These are phyloP conservation scores for Umbellularia californica DNA, from an alignment of 164 flowering plant genomes.

Conservation along the genomic window DNA sequence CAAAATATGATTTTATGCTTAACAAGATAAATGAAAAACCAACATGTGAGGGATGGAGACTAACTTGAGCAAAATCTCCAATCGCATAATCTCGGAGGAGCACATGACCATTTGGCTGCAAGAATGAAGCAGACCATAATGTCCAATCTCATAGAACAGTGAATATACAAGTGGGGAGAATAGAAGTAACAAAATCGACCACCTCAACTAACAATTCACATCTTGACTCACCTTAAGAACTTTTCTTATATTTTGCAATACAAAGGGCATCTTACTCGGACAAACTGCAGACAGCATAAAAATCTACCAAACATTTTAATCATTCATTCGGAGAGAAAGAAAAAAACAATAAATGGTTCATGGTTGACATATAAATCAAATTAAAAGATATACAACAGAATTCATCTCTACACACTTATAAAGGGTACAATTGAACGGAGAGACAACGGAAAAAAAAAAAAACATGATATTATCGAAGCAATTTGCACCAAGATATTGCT, in stretches of 20 bases:
- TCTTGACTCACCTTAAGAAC: constrained; percentile 57
- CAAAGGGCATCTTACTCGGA: constrained; percentile 83
- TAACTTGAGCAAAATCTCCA: constrained; percentile 97
- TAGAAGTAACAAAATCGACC: not conserved
- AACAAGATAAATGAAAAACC: not conserved
- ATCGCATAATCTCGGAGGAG: constrained; percentile 87
- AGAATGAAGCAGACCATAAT: not conserved
- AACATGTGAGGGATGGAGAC: constrained; percentile 2
- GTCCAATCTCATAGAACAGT: not conserved
- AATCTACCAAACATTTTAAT: constrained; percentile 37
- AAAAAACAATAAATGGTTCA: not conserved
- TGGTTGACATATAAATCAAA: not conserved
- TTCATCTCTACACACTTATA: too few relatives aligned
- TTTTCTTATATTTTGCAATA: constrained; percentile 66
- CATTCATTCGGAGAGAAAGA: not conserved
- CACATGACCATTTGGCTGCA: constrained; percentile 82
- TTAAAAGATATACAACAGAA: not conserved
- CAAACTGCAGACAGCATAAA: constrained; percentile 92
- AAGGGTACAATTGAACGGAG: too few relatives aligned
- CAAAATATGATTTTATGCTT: too few relatives aligned
- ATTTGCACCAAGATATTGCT: too few relatives aligned
- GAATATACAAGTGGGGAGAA: not conserved
- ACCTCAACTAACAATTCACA: not conserved
- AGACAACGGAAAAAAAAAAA: too few relatives aligned
- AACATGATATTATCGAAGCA: too few relatives aligned